Base-by-base conservation (phyloP, 768 basidiomycete genomes). In the Amanita subjunquillea region DNA sequence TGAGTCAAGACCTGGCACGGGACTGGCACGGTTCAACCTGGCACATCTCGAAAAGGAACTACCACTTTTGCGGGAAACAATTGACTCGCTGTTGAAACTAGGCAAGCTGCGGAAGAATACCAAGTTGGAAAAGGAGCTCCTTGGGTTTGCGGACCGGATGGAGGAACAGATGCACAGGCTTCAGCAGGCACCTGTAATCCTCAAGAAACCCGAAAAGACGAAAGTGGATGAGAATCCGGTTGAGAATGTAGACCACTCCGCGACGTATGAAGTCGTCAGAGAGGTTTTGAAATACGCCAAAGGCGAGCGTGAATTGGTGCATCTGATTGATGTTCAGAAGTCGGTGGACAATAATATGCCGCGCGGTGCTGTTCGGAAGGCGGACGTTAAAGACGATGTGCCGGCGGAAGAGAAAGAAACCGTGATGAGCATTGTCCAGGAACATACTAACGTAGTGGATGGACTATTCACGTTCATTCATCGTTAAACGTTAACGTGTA, bases 241-340 rank as follows among this genome's bases (percentile, higher is more conserved):
- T 30, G 59, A 65, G 23, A 6, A 2, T 3, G 45, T 13, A 8
- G 53, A 63, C 49, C 13, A 25, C 23, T 51, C 48, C 22, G 58
- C 56, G 8, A 64, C 63, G 17, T 54, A 62, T 9, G 46, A 59
- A 13, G 51, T 55, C 17, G 39, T 67, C 34, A 20, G 52, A 27
- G 58, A 58, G 17, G 64, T 57, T 3, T 34, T 63, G 22, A 29
- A 50, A 1, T 54, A 39, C 1, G 48, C 34, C 25, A 55, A 58
- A 2, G 57, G 54, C 7, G 56, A 55, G 22, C 64, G 66, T 23
- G 59, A 64, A 23, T 53, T 69, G n/a, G 66, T 72, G 17, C 67
- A 66, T 52, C 62, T 72, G 3, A 48, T 69, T 30, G 69, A 72
- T 55, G 69, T 69, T 4, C 70, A 70, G 58, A 62, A 56, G 32